Percentiles rank a stretch among this genome's conserved stretches.
Evolutionary conservation across 179 eudicot species (phyloP).

Genomic region (Silene vulgaris): DNA sequence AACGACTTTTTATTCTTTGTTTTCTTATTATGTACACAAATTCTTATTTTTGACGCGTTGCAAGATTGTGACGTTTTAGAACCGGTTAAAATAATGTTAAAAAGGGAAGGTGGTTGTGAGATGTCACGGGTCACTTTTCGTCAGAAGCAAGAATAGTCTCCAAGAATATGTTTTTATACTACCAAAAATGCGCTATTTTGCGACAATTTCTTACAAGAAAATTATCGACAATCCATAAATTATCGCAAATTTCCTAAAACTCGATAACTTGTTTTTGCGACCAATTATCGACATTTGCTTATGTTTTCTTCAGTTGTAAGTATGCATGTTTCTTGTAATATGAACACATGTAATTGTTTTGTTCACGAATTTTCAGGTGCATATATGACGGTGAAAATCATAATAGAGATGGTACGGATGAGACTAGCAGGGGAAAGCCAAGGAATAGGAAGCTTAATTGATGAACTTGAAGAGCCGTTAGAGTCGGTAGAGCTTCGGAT

Average conservation of each 20-base stretch:
- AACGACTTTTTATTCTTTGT: no score
- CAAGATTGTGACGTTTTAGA: no score
- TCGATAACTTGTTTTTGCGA: background rate
- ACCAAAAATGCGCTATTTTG: no score
- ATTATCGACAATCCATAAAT: background rate
- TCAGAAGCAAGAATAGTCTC: no score
- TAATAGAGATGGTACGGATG: conserved; percentile 90
- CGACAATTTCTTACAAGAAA: no score
- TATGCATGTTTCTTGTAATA: background rate
- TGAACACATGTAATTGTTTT: background rate
- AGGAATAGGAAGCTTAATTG: conserved; percentile 77
- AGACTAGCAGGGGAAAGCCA: conserved; percentile 62
- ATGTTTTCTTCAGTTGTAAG: no score
- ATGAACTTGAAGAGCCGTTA: conserved; percentile 72
- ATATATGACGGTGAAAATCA: conserved; percentile 90
- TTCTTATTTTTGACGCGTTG: no score
- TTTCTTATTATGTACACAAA: no score
- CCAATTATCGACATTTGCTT: background rate
- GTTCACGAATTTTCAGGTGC: conserved; percentile 45
- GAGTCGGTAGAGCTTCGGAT: conserved; percentile 75
- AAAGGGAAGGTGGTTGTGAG: no score
- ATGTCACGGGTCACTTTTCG: no score
- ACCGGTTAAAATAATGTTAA: no score
- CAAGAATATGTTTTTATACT: no score
- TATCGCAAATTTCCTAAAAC: background rate